Evolutionary conservation across 2,329 filamentous ascomycete species (phyloP), one percentile per base, ranked within the genome.

Genomic region (Thielaviopsis ethacetica): DNA sequence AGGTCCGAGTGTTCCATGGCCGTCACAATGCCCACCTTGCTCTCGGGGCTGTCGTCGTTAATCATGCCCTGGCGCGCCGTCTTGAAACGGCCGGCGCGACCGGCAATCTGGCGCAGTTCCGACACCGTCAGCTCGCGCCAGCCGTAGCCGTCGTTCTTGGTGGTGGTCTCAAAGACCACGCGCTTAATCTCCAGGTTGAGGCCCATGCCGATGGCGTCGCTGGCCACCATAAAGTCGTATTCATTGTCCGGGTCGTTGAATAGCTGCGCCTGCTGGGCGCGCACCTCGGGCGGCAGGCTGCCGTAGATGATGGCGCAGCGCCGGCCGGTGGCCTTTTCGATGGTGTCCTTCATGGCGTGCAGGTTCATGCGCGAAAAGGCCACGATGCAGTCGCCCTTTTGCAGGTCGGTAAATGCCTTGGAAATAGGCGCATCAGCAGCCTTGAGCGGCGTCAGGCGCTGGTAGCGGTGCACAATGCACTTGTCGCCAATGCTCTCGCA

Each of bases 171-270:
- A 64, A 98, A 93, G 58, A 98, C 81, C 62, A 98, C 80, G 26
- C 94, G 86, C 68, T 90, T 93, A 68, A 96, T 89, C 71, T 83
- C 90, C 69, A 98, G 72, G 67, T 98, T 98, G 22, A 98, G 74
- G 1, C 94, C 93, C 91, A 98, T 97, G 44, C 93, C 93, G 62
- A 98, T 91, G 53, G 93, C 93, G 71, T 96, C 90, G 65, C 89
- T 96, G 9, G 94, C 93, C 26, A 93, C 91, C 5, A 98, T 76
- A 65, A 84, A 94, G 68, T 98, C 93, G 68, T 96, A 98, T 61
- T 96, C 91, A 68, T 94, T 98, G 67, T 95, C 72, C 0, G 90
- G 91, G 63, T 97, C 88, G 67, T 98, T 98, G 76, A 98, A 98
- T 0, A 97, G 76, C 17, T 83, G 82, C 0, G 93, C 93, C 72